These are phyloP conservation scores for Globisporangium spiculum DNA, from an alignment of 352 stramenopile species.

Conservation along the genomic window DNA sequence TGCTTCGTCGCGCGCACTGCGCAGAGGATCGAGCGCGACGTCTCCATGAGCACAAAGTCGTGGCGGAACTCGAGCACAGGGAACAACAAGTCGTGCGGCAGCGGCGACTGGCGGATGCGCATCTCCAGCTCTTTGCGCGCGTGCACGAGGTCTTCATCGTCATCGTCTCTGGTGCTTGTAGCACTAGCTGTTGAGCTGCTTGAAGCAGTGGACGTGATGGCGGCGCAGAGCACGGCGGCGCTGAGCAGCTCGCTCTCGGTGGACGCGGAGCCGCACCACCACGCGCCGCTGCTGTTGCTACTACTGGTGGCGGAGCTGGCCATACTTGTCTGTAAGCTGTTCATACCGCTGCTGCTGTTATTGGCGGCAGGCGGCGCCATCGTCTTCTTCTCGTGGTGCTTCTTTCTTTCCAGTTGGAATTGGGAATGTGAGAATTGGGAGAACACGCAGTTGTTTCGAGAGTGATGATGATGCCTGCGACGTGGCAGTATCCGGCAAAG, in stretches of 20 bases:
- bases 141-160: conserved; percentile 11
- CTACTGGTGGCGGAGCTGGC: neutral
- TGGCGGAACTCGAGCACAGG: conserved; percentile 46
- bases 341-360: neutral
- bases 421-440: neutral
- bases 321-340: neutral
- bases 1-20: conserved; percentile 58
- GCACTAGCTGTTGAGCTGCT: conserved; percentile 16
- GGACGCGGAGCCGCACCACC: conserved; percentile 50
- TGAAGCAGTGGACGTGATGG: conserved; percentile 24
- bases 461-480: neutral
- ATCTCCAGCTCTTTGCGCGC: conserved; percentile 44
- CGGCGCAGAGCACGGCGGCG: conserved; percentile 72
- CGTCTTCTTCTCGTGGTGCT: neutral
- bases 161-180: conserved; percentile 16
- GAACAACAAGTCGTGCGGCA: conserved; percentile 61
- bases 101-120: conserved; percentile 55
- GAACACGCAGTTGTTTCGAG: neutral
- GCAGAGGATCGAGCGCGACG: conserved; percentile 55
- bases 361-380: neutral
- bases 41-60: conserved; percentile 68
- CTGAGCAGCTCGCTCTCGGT: conserved; percentile 75
- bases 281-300: conserved; percentile 22
- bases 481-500: neutral
- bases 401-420: neutral